These are phyloP conservation scores for Plasmodium billcollinsi DNA, from an alignment of 169 alveolate genomes.

Conservation along the genomic window DNA sequence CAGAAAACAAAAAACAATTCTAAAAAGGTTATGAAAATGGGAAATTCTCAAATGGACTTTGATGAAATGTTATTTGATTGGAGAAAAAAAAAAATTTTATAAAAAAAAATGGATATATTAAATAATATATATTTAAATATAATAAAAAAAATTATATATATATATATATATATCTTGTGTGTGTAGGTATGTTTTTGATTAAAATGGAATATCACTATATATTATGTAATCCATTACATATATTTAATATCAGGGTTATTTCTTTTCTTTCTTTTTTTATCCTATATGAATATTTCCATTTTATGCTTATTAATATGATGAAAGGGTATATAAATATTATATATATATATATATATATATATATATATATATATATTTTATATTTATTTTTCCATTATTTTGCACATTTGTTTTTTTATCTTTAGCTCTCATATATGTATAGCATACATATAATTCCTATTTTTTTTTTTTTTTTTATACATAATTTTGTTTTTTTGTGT, in stretches of 20 bases:
- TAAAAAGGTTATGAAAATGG: not conserved
- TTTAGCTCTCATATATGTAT: not conserved
- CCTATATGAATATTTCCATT: no score
- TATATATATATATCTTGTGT: not conserved
- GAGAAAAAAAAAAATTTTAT: slow-evolving; percentile 44
- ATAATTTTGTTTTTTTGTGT: not conserved
- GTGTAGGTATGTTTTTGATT: no score
- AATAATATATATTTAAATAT: not conserved
- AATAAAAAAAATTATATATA: not conserved
- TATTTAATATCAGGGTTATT: no score
- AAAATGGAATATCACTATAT: no score
- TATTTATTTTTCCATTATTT: not conserved
- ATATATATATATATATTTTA: not conserved
- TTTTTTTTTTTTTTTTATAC: not conserved
- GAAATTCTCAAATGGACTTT: slow-evolving; percentile 4
- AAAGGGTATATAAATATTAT: no score
- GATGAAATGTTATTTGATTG: slow-evolving; percentile 25
- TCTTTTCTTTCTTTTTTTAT: no score
- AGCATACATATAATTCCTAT: not conserved
- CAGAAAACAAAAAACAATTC: slow-evolving; percentile 3
- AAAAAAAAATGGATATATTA: not conserved
- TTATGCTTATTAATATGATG: no score
- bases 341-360: not conserved
- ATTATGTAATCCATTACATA: no score
- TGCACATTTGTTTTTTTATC: not conserved